Evolutionary conservation across 768 basidiomycete genomes (phyloP).

Genomic region (Boletus speciosus): DNA sequence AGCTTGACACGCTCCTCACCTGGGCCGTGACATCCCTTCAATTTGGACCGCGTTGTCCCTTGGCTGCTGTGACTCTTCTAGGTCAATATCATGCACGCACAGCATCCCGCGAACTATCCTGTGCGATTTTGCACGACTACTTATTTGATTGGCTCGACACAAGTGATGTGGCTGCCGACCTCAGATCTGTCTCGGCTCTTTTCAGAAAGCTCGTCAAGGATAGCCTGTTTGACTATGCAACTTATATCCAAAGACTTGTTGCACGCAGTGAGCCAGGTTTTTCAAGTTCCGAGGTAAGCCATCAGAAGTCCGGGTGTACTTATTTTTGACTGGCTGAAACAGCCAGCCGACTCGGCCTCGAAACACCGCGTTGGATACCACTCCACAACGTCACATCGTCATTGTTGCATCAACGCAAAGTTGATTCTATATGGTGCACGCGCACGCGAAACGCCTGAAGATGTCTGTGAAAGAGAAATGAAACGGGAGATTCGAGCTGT

Average conservation of each 20-base stretch:
- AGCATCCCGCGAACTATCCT: slow-evolving; percentile 58
- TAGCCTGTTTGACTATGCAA: slow-evolving; percentile 70
- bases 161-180: slow-evolving; percentile 58
- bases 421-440: slow-evolving; percentile 67
- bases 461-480: slow-evolving; percentile 64
- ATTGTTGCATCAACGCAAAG: slow-evolving; percentile 64
- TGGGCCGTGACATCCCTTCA: slow-evolving; percentile 81
- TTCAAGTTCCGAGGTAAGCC: slow-evolving; percentile 48
- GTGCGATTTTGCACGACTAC: slow-evolving; percentile 66
- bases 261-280: slow-evolving; percentile 71
- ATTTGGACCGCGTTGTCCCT: slow-evolving; percentile 78
- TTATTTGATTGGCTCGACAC: slow-evolving; percentile 81
- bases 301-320: background rate
- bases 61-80: slow-evolving; percentile 69
- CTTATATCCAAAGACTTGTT: slow-evolving; percentile 77
- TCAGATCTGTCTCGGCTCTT: slow-evolving; percentile 59
- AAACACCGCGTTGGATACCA: slow-evolving; percentile 75
- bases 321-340: background rate
- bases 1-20: slow-evolving; percentile 70
- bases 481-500: slow-evolving; percentile 63
- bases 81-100: slow-evolving; percentile 59
- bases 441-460: slow-evolving; percentile 68
- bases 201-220: slow-evolving; percentile 69
- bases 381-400: slow-evolving; percentile 57
- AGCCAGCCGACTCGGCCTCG: slow-evolving; percentile 35